A percentile compares a stretch with the other conserved stretches of the same genome.
These are phyloP conservation scores for Combretum micranthum DNA, from an alignment of 345 rosid species.

Conservation along the genomic window DNA sequence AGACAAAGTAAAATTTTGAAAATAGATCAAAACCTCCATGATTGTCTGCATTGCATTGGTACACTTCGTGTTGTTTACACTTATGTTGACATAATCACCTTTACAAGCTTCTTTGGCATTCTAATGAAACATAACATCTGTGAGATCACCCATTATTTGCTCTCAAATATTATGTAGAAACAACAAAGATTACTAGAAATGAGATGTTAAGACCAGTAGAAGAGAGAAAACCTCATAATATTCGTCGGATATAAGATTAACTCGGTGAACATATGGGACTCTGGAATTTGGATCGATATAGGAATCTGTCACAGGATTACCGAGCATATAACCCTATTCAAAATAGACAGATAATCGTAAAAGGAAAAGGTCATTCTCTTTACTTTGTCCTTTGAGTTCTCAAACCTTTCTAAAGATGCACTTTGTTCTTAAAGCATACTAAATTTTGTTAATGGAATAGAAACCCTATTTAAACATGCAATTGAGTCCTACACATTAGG, in stretches of 20 bases:
- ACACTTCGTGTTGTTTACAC: slow-evolving; percentile 23
- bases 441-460: neutral
- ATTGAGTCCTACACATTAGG: neutral
- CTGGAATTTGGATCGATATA: slow-evolving; percentile 22
- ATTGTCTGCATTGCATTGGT: slow-evolving; percentile 17
- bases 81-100: slow-evolving; percentile 17
- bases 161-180: neutral
- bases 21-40: slow-evolving; percentile 12
- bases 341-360: neutral
- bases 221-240: slow-evolving; percentile 19
- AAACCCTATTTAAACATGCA: neutral
- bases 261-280: slow-evolving; percentile 24
- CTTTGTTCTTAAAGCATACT: neutral
- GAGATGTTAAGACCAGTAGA: neutral
- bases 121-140: neutral
- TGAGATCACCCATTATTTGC: neutral
- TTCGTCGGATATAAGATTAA: slow-evolving; percentile 28
- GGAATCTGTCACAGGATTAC: slow-evolving; percentile 28
- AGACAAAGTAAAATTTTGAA: too few species aligned
- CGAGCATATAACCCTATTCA: slow-evolving; percentile 27
- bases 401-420: neutral
- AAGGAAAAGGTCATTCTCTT: neutral
- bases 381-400: neutral
- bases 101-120: slow-evolving; percentile 17
- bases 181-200: neutral